Base-by-base conservation (phyloP, 352 stramenopile species). In the Thraustochytrium striatum region DNA sequence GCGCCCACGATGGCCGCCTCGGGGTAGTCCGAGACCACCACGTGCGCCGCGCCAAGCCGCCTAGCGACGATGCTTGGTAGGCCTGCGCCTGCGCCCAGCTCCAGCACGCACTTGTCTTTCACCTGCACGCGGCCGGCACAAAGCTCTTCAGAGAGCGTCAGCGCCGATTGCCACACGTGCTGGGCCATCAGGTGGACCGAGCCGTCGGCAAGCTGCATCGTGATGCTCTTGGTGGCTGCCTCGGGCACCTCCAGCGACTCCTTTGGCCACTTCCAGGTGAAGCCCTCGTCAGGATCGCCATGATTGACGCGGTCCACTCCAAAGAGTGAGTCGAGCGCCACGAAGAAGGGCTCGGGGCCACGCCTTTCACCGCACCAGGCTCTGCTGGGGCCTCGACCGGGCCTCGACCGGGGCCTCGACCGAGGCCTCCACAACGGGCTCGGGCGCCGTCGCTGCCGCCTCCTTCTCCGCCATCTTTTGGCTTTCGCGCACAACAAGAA, bases 181-280 rank as follows among this genome's bases (percentile, higher is more conserved):
- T 80, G 70, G 0, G 70, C 70, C 70, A 80, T 80, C 21, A 80
- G 58, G 39, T 69, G 55, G 9, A 75, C 55, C 11, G 79, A 61
- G 11, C 70, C 70, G 30, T 80, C 68, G 21, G 70, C 55, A 32
- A 80, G 16, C 8, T 28, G 39, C 28, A 69, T 35, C 55, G n/a
- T 47, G 13, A 69, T 35, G 61, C 7, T 8, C 68, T 30, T 69
- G 8, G 39, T 28, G 36, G 19, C 47, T 16, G 36, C 47, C 13
- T 16, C 32, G 16, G 32, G 13, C 43, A 50, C 30, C n/a, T 32
- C 25, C 5, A 8, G 13, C 41, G 13, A 13, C 44, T 30, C 32
- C 25, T 5, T 5, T 5, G 70, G 70, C 55, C 28, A 47, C 58
- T n/a, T 72, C 55, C 58, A 80, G 33, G n/a, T 39, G 33, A 61